Evolutionary conservation across 2,329 filamentous ascomycete species (phyloP).

Genomic region (Tolypocladium amazonense): DNA sequence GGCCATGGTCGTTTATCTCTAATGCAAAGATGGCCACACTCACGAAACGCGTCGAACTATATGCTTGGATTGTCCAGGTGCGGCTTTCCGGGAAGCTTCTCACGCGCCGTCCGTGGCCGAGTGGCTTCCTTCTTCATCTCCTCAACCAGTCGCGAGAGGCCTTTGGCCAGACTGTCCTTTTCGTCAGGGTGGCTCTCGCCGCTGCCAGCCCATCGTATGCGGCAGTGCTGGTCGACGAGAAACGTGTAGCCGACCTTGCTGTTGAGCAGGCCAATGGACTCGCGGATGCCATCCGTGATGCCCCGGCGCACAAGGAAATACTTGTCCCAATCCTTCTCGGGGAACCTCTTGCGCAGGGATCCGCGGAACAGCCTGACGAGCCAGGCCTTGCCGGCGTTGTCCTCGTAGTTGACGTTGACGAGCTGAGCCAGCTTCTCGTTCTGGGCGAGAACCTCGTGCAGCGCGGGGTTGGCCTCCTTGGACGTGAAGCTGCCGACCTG

Average conservation of each 20-base stretch:
- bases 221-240: slow-evolving; percentile 75
- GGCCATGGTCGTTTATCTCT: not conserved
- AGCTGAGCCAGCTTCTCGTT: slow-evolving; percentile 53
- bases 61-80: slow-evolving; percentile 15
- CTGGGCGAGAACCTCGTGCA: slow-evolving; percentile 50
- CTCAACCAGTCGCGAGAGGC: slow-evolving; percentile 49
- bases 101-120: slow-evolving; percentile 21
- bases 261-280: slow-evolving; percentile 65
- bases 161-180: slow-evolving; percentile 54
- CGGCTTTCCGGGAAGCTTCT: slow-evolving; percentile 20
- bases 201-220: slow-evolving; percentile 90
- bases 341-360: slow-evolving; percentile 37
- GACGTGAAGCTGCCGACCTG: slow-evolving; percentile 68
- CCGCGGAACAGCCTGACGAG: slow-evolving; percentile 47
- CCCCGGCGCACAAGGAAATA: slow-evolving; percentile 53
- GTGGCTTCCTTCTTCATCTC: slow-evolving; percentile 36
- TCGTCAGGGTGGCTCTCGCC: slow-evolving; percentile 56
- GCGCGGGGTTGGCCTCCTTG: slow-evolving; percentile 53
- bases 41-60: not conserved
- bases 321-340: slow-evolving; percentile 42
- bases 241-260: slow-evolving; percentile 91
- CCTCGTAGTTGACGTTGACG: slow-evolving; percentile 82
- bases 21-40: not conserved
- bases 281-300: slow-evolving; percentile 49
- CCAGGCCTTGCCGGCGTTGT: slow-evolving; percentile 59